Evolutionary conservation across 108 stramenopile species (phyloP), one percentile per base, ranked within the genome.

Genomic region (Cyclostephanos tholiformis): DNA sequence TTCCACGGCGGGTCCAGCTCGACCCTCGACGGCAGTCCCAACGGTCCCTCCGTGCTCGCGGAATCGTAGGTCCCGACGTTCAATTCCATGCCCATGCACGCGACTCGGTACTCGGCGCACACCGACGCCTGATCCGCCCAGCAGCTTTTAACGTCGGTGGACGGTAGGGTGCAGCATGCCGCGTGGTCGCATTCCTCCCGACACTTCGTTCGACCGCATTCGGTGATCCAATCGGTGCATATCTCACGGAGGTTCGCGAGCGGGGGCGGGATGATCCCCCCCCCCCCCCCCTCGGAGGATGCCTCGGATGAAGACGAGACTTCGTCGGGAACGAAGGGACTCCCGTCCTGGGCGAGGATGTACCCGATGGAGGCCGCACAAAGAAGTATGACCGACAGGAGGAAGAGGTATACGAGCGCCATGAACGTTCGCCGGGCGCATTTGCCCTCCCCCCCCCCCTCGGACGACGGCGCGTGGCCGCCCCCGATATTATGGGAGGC

Each of bases 11-110:
- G 36, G 16, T 58, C 41, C 2, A 72, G 20, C 11, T 38, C 48
- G 39, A 52, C 27, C 25, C 19, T 10, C 4, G 68, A 69, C 22
- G 30, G 38, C 22, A 69, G 36, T 36, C 36, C 36, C 36, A 36
- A 4, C 36, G 36, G 36, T 6, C 36, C 36, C 36, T 36, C 36
- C 36, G 36, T 6, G 36, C 36, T 6, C 36, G 36, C 4, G 4
- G 36, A 36, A 36, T 36, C 36, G 36, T 36, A 36, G 9, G 16
- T 32, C 44, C 38, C 63, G 14, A 55, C 60, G 25, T 69, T 60
- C 67, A 76, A 68, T 41, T 76, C 75, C 17, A 76, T 22, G 14
- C 61, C 75, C 75, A 76, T 76, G 62, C 75, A 76, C 13, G 61
- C 75, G 48, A 62, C 46, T 39, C 75, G 65, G 51, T 76, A 76